Base-by-base conservation (phyloP, 306 rosid genomes). In the Hylodesmum podocarpum region DNA sequence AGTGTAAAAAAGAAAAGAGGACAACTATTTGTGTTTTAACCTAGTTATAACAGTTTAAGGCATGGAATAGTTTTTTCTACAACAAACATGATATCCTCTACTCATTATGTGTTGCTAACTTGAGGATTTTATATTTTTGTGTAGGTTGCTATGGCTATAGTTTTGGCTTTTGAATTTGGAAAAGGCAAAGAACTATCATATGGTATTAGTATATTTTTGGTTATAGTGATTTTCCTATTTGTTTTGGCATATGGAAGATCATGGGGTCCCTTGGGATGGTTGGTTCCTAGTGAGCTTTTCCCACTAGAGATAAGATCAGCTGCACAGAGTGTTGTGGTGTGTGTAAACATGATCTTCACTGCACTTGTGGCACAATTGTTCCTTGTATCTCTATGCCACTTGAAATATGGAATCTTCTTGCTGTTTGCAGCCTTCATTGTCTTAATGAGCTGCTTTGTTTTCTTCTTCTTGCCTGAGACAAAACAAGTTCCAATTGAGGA, bases 221-320 rank as follows among this genome's bases (percentile, higher is more conserved):
- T 93, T 3, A 19, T 93, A 6, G 76, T 81, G 80, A 89, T 93
- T 3, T 90, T 87, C 77, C 0, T 88, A 18, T 93, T 90, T 29
- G 97, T 93, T 69, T 73, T 93, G 84, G 94, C 91, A 18, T 93
- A 89, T 58, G 97, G 97, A 83, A 90, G 97, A 82, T 88, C 97
- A 0, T 93, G 92, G 97, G 94, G 96, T 27, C 96, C 97, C 3
- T 76, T 93, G 28, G 92, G 86, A 10, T 93, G 97, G 96, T 80
- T 93, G 22, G 97, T 93, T 62, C 94, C 97, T 0, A 90, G 96
- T 66, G 97, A 93, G 88, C 70, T 93, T 1, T 93, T 93, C 58
- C 97, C 97, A 16, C 71, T 93, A 73, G 96, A 93, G 77, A 89
- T 88, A 33, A 87, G 97, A 57, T 89, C 97, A 10, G 91, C 98